Evolutionary conservation across 2,329 filamentous ascomycete genomes (phyloP).

Genomic region (Cryphonectria nitschkei): DNA sequence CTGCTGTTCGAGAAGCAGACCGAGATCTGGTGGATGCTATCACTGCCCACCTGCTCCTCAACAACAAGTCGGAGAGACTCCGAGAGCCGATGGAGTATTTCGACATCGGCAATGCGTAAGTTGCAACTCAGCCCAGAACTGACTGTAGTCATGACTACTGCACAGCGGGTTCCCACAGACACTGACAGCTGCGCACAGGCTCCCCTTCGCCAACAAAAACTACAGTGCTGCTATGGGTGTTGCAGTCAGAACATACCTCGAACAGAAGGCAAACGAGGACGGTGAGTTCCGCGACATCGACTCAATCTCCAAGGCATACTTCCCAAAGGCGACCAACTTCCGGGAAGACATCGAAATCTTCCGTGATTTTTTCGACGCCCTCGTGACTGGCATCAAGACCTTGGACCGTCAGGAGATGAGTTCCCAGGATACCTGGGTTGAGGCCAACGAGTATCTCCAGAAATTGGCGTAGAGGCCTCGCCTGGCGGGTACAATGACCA

Average conservation of each 20-base stretch:
- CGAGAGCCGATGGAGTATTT: slow-evolving; percentile 60
- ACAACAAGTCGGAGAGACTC: slow-evolving; percentile 75
- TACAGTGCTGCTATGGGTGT: slow-evolving; percentile 29
- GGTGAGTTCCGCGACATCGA: slow-evolving; percentile 35
- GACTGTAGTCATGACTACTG: slow-evolving; percentile 5
- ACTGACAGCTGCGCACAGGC: slow-evolving; percentile 31
- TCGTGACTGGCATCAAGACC: slow-evolving; percentile 61
- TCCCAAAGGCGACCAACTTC: slow-evolving; percentile 63
- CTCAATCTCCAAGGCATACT: slow-evolving; percentile 30
- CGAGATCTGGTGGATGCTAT: slow-evolving; percentile 86
- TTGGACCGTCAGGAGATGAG: slow-evolving; percentile 53
- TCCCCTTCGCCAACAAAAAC: slow-evolving; percentile 28
- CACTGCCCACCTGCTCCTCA: slow-evolving; percentile 77
- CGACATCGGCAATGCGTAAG: slow-evolving; percentile 74
- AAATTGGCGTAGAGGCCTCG: slow-evolving; percentile 35
- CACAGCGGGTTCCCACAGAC: slow-evolving; percentile 1
- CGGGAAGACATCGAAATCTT: slow-evolving; percentile 62
- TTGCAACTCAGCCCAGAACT: slow-evolving; percentile 21
- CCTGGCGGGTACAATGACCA: background rate
- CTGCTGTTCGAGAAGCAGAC: slow-evolving; percentile 76
- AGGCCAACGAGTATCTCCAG: slow-evolving; percentile 58
- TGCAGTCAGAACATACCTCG: slow-evolving; percentile 27
- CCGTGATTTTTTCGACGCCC: slow-evolving; percentile 60
- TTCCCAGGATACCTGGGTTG: slow-evolving; percentile 58
- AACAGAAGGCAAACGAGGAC: slow-evolving; percentile 28